phyloP scores from a whole-genome alignment of 805 yeast genomes.

The Deakozyma indianensis region DNA sequence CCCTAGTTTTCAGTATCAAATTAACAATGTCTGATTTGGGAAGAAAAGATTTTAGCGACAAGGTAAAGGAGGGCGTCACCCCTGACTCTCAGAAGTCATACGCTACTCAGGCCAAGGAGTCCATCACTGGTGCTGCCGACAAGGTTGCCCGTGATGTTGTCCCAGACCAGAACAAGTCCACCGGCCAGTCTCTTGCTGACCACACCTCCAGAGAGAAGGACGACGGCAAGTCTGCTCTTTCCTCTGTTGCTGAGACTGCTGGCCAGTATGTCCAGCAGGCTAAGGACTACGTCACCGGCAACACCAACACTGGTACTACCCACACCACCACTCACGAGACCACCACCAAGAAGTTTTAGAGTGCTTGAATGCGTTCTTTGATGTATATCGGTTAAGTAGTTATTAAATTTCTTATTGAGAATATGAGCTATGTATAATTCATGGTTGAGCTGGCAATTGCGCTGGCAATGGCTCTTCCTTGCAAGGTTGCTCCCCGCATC shows the following conservation, averaged over 20 bases:
- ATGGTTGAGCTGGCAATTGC: too few species aligned
- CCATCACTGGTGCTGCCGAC: constrained; percentile 53
- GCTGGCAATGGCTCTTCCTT: too few species aligned
- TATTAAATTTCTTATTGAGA: too few species aligned
- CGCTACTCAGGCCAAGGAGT: constrained; percentile 57
- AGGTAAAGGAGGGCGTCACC: constrained; percentile 47
- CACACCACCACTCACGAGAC: constrained; percentile 3
- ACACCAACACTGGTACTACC: constrained; percentile 6
- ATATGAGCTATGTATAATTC: too few species aligned
- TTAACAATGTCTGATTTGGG: constrained; percentile 26
- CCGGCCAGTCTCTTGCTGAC: constrained; percentile 56
- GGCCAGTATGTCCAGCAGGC: constrained; percentile 19
- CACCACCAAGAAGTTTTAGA: neutral
- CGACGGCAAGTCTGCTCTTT: constrained; percentile 26
- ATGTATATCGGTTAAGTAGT: too few species aligned
- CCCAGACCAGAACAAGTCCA: constrained; percentile 37
- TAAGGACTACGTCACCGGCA: constrained; percentile 19
- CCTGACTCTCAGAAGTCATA: constrained; percentile 59
- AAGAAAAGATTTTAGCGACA: constrained; percentile 65
- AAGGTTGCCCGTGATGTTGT: constrained; percentile 40
- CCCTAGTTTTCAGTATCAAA: neutral
- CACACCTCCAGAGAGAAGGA: constrained; percentile 39
- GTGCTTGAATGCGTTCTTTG: too few species aligned
- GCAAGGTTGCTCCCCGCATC: too few species aligned
- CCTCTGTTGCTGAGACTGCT: constrained; percentile 12